Evolutionary conservation across 1,284 basidiomycete genomes (phyloP).

Genomic region (Xerocomus amazonicus): DNA sequence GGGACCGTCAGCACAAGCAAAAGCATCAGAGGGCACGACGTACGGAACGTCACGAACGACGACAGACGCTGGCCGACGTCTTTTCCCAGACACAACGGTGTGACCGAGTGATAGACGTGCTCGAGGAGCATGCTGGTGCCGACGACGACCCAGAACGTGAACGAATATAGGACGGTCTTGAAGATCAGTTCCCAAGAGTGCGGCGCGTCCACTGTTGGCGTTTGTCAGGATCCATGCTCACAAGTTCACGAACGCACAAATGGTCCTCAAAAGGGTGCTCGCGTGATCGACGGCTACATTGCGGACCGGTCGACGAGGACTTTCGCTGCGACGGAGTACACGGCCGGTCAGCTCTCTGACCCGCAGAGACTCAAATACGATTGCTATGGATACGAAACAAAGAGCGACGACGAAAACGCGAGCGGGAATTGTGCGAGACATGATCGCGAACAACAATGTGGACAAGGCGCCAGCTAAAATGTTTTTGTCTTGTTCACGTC

Average conservation of each 20-base stretch:
- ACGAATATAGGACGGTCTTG: constrained; percentile 10
- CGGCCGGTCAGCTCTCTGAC: constrained; percentile 2
- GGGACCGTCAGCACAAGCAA: too few relatives aligned
- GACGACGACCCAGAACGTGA: constrained; percentile 11
- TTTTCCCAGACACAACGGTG: not conserved
- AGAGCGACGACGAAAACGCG: constrained; percentile 22
- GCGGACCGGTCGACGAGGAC: not conserved
- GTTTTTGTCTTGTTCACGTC: not conserved
- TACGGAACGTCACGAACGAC: not conserved
- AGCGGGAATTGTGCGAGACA: constrained; percentile 9
- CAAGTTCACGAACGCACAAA: constrained; percentile 11
- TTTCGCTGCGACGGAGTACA: not conserved
- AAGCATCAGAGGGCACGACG: constrained; percentile 4
- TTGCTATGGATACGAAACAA: constrained; percentile 10
- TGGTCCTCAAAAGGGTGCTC: constrained; percentile 11
- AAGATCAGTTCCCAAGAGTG: constrained; percentile 19
- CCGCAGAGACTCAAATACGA: constrained; percentile 13
- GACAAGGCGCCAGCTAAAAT: not conserved
- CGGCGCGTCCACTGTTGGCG: constrained; percentile 14
- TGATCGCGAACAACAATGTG: not conserved
- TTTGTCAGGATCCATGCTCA: not conserved
- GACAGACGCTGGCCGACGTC: not conserved
- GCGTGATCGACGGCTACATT: not conserved
- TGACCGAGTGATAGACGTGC: not conserved
- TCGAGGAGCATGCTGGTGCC: constrained; percentile 1